Evolutionary conservation across 2,329 filamentous ascomycete species (phyloP), one percentile per base, ranked within the genome.

Genomic region (Pseudogymnoascus pannorum): DNA sequence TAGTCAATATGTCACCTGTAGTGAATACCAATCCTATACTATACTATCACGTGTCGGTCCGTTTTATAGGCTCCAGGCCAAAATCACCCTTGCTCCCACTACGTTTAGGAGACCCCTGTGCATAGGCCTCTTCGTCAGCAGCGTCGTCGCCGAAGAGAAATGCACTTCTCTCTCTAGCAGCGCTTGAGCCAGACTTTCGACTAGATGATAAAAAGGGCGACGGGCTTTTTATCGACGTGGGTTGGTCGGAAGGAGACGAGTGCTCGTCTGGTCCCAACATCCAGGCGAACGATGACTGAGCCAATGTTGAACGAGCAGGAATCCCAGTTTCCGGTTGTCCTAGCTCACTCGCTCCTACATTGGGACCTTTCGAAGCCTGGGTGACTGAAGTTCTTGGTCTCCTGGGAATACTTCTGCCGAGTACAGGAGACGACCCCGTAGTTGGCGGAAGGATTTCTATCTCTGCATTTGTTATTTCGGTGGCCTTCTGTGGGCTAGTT

Each of bases 271-370:
- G 81, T 66, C 86, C 85, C 2, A 92, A 78, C 87, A 92, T 92
- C 87, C 87, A 91, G 1, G 88, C 86, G 72, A 91, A 92, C 3
- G 86, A 88, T 6, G 88, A 91, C 66, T 89, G 87, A 1, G 87
- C 87, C 33, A 91, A 78, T 0, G 81, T 84, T 3, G 87, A 88
- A 20, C 87, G 80, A 18, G 84, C 84, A 0, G 83, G 84, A 14
- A 85, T 79, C 1, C 81, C 75, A 48, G 72, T 74, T 73, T 54
- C 69, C 68, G 60, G 72, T 3, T 67, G 66, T 42, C 65, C 26
- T 40, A n/a, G 8, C 9, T 29, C 8, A 5, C 57, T 9, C 8
- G 8, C 8, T 16, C 29, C 57, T 31, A 18, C 31, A 40, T 29
- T 22, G 31, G 22, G 22, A 40, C 29, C 9, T 12, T 26, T n/a